Base-by-base conservation (phyloP, 2,329 filamentous ascomycete genomes). In the Fusarium mundagurra region DNA sequence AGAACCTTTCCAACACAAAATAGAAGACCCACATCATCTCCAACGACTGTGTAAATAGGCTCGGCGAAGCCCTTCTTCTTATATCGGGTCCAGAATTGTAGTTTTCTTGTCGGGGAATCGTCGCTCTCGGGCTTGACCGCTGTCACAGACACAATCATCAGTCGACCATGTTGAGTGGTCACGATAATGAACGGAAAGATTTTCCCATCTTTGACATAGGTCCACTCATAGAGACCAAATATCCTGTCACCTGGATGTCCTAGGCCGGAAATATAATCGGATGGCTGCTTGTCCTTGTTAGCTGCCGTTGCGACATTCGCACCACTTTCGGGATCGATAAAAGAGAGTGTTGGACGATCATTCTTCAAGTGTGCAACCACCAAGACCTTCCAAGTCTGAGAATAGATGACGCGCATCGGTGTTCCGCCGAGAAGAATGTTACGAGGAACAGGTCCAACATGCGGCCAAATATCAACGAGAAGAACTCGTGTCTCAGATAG, bases 131-230 rank as follows among this genome's bases (percentile, higher is more conserved):
- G 14, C 36, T 76, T 71, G 18, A 55, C 51, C 34, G 63, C 70
- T 43, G 85, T 84, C 12, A 88, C 84, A 3, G 88, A 87, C 20
- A 91, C 84, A 13, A 93, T 85, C 27, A 91, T 77, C 18, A 93
- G 82, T 10, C 86, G 84, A 3, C 90, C 90, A 16, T 83, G 82
- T 38, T 84, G 85, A 1, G 89, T 89, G 8, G 88, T 86, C 17
- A 93, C 86, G 20, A 94, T 85, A 38, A 94, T 84, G 77, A 91
- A 92, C 4, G 88, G 86, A 80, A 92, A 92, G 0, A 82, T 86
- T 63, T 87, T 89, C n/a, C 84, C 85, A 43, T 89, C 85, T 63
- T 89, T 88, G 38, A 84, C 82, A 70, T 89, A 90, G 10, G 85
- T 80, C 93, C 93, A 95, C 69, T 93, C 90, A 3, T 87, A 81